Conservation (phyloP, 805 yeast genomes). For the Pichia membranifaciens region DNA sequence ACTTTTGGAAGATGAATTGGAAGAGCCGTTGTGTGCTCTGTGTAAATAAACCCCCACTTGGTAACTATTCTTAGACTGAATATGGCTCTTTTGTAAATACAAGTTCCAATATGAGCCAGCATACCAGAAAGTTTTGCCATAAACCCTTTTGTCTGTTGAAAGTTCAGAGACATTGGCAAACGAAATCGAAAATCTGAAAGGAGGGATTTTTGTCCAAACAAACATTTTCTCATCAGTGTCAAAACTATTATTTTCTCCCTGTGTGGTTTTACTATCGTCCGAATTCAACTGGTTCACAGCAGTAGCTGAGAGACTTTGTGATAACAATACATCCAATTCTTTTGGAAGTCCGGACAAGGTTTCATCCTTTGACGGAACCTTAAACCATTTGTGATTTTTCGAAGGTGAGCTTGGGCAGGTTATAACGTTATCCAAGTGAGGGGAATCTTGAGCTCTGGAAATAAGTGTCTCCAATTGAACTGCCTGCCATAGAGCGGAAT, state of each 20-base stretch:
- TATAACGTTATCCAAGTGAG: constrained; percentile 27
- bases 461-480: constrained; percentile 38
- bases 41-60: constrained; percentile 56
- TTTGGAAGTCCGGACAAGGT: constrained; percentile 42
- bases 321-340: constrained; percentile 23
- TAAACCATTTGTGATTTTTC: constrained; percentile 30
- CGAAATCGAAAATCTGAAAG: constrained; percentile 48
- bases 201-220: constrained; percentile 43
- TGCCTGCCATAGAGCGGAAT: constrained; percentile 47
- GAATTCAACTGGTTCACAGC: background rate
- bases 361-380: constrained; percentile 41
- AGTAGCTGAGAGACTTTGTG: constrained; percentile 9
- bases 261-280: constrained; percentile 26
- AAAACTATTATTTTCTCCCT: constrained; percentile 14
- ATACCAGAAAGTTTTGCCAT: constrained; percentile 50
- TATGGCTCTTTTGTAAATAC: constrained; percentile 42
- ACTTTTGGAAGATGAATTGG: constrained; percentile 34
- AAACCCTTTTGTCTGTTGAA: constrained; percentile 41
- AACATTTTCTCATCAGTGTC: constrained; percentile 20
- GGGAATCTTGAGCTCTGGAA: constrained; percentile 24
- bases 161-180: constrained; percentile 43
- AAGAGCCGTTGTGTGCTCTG: constrained; percentile 35
- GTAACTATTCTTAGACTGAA: constrained; percentile 35
- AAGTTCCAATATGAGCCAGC: constrained; percentile 60
- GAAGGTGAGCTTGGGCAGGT: constrained; percentile 27